These are phyloP conservation scores for Amoebophrya sp. DNA, from an alignment of 169 alveolate genomes.

Conservation along the genomic window DNA sequence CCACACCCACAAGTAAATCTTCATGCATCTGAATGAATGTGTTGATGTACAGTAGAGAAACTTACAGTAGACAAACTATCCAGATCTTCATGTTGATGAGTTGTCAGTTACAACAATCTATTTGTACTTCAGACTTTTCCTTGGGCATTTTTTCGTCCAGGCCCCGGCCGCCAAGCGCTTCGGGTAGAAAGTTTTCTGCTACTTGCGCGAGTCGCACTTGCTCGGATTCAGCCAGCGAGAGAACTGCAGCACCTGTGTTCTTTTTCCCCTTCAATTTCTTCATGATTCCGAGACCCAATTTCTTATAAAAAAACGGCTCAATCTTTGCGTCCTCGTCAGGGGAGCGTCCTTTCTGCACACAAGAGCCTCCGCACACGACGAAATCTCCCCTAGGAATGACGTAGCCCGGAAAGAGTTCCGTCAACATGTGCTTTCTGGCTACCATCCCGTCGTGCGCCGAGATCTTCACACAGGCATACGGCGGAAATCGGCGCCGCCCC, in stretches of 20 bases:
- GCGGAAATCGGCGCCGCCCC: background rate
- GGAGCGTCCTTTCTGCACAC: background rate
- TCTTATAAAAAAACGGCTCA: background rate
- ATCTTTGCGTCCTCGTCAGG: background rate
- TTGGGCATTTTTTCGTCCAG: too few species aligned
- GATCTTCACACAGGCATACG: background rate
- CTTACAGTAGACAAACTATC: too few species aligned
- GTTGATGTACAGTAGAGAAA: too few species aligned
- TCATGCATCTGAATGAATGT: too few species aligned
- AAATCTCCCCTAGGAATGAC: background rate
- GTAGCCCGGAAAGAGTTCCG: background rate
- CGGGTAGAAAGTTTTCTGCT: background rate
- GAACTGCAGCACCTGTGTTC: too few species aligned
- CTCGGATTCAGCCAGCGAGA: background rate
- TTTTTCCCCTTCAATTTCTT: too few species aligned
- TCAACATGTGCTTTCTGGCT: background rate
- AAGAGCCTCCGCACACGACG: background rate
- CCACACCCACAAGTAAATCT: too few species aligned
- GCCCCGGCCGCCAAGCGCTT: too few species aligned
- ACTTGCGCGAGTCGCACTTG: background rate
- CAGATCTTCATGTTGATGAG: too few species aligned
- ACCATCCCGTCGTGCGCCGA: constrained; percentile 17
- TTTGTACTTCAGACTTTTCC: too few species aligned
- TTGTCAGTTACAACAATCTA: too few species aligned
- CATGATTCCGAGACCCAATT: background rate